phyloP scores from a whole-genome alignment of 257 asterid species.

The Cinchona pubescens region DNA sequence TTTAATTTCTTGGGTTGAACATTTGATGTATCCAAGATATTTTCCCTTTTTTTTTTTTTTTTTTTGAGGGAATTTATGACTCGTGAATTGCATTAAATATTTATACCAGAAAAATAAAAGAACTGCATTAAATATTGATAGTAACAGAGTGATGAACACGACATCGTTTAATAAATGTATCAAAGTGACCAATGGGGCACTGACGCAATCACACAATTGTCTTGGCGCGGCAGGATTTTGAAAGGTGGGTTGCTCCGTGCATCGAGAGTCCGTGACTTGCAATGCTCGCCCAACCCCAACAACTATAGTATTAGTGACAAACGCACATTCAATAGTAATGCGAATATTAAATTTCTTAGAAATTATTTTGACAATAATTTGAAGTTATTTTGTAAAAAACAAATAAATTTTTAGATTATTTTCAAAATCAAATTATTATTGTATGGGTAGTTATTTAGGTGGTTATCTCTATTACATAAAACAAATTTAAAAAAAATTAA shows the following conservation, averaged over 20 bases:
- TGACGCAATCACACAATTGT: neutral
- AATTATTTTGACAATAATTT: no score
- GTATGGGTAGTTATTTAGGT: no score
- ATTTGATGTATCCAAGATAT: neutral
- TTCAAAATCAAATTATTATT: no score
- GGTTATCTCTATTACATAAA: no score
- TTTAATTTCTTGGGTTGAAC: neutral
- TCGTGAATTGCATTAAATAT: constrained; percentile 18
- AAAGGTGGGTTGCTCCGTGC: neutral
- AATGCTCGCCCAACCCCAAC: neutral
- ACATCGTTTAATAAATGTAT: constrained; percentile 9
- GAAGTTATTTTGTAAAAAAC: no score
- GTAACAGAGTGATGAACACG: constrained; percentile 12
- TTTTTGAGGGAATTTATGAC: neutral
- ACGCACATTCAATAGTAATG: no score
- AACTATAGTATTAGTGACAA: no score
- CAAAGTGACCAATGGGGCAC: neutral
- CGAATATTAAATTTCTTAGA: no score
- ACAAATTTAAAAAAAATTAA: no score
- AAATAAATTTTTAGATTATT: no score
- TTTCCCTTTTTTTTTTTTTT: neutral
- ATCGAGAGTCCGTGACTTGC: neutral
- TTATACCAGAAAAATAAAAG: no score
- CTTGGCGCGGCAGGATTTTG: constrained; percentile 3
- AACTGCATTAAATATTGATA: neutral